Evolutionary conservation across 2,329 filamentous ascomycete species (phyloP).

Genomic region (Penicillium sp.): DNA sequence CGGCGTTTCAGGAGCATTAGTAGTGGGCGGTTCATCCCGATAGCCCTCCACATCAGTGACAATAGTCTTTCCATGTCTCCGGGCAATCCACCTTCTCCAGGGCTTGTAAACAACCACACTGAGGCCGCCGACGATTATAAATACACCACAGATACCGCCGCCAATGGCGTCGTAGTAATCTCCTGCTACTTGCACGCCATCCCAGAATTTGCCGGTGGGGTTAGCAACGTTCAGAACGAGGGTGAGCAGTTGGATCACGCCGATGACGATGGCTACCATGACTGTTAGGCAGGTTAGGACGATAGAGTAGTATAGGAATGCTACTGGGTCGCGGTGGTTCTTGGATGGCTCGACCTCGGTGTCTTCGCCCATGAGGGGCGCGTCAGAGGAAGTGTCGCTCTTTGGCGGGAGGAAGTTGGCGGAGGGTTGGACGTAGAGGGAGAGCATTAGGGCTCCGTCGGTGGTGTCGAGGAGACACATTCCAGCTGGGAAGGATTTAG

Average conservation of each 20-base stretch:
- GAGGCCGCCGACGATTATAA: slow-evolving; percentile 65
- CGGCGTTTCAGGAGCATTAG: slow-evolving; percentile 9
- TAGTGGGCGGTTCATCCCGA: too few relatives aligned
- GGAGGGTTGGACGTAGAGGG: slow-evolving; percentile 62
- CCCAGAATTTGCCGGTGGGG: slow-evolving; percentile 72
- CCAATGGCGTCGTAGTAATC: slow-evolving; percentile 82
- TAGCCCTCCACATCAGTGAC: slow-evolving; percentile 19
- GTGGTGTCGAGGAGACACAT: slow-evolving; percentile 93
- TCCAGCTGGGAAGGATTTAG: slow-evolving; percentile 50
- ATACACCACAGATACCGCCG: slow-evolving; percentile 74
- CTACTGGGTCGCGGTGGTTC: slow-evolving; percentile 67
- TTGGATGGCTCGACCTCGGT: too few relatives aligned
- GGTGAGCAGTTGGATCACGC: slow-evolving; percentile 71
- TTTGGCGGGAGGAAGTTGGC: slow-evolving; percentile 33
- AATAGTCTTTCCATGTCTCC: slow-evolving; percentile 17
- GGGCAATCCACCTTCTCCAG: slow-evolving; percentile 59
- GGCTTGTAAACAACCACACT: slow-evolving; percentile 69
- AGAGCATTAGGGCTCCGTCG: slow-evolving; percentile 91
- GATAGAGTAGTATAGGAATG: slow-evolving; percentile 87
- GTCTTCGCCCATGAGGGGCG: too few relatives aligned
- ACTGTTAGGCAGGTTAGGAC: slow-evolving; percentile 78
- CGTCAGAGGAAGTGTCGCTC: too few relatives aligned
- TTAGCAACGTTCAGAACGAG: slow-evolving; percentile 67
- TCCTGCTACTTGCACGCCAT: slow-evolving; percentile 65
- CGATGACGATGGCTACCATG: slow-evolving; percentile 74